Conservation (phyloP, 768 basidiomycete genomes). For the Amanita inopinata region DNA sequence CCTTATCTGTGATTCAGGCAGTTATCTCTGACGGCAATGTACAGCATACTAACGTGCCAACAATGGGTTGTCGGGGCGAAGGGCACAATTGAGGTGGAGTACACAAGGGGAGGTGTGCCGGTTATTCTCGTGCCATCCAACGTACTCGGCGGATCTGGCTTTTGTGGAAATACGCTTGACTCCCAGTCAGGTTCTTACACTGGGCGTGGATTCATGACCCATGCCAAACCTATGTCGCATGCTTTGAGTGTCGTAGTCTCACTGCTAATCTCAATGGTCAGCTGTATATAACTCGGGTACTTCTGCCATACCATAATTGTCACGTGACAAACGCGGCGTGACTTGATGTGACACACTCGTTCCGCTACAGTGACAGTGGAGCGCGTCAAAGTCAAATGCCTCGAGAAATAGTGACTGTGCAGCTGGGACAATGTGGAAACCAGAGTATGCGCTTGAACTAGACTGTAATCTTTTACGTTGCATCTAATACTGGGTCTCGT, state of each 20-base stretch:
- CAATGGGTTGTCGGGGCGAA: slow-evolving; percentile 63
- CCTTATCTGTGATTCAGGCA: neutral
- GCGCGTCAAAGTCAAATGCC: slow-evolving; percentile 37
- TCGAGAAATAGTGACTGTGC: slow-evolving; percentile 75
- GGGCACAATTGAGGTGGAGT: slow-evolving; percentile 52
- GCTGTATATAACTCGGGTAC: no score
- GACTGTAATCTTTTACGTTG: neutral
- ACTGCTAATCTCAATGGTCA: neutral
- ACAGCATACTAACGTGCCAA: slow-evolving; percentile 52
- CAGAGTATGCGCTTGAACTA: slow-evolving; percentile 49
- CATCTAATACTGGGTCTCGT: neutral
- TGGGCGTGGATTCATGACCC: neutral
- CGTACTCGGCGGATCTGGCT: slow-evolving; percentile 24
- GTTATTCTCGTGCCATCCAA: slow-evolving; percentile 41
- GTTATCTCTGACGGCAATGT: neutral
- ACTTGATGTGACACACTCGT: neutral
- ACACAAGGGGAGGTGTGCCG: slow-evolving; percentile 53
- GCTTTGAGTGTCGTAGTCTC: neutral
- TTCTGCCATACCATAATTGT: no score
- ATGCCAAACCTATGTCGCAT: neutral
- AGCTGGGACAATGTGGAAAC: slow-evolving; percentile 89
- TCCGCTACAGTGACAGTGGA: neutral
- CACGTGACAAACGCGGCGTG: neutral
- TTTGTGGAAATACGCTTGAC: slow-evolving; percentile 22
- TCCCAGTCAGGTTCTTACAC: neutral